A percentile compares a stretch with the other conserved stretches of the same genome.
These are phyloP conservation scores for Cocos nucifera DNA, from an alignment of 176 grass and related monocot species.

Conservation along the genomic window DNA sequence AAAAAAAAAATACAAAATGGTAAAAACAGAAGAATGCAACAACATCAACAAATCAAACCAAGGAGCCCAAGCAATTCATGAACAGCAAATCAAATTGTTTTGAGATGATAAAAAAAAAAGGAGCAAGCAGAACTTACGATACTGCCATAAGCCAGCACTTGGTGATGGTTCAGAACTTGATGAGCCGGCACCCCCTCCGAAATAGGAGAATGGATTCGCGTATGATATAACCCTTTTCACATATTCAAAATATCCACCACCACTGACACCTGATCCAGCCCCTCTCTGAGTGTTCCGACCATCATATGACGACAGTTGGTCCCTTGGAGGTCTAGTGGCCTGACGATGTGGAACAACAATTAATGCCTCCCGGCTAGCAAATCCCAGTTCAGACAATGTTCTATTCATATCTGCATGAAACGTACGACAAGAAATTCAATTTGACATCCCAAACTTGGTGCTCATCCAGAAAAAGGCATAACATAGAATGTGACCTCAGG, in stretches of 20 bases:
- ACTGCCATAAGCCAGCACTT: slow-evolving; percentile 25
- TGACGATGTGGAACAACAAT: slow-evolving; percentile 63
- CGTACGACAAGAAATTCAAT: no score
- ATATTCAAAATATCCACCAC: slow-evolving; percentile 56
- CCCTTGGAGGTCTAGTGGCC: slow-evolving; percentile 23
- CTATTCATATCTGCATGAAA: slow-evolving; percentile 52
- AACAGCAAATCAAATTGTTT: no score
- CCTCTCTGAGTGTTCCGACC: slow-evolving; percentile 5
- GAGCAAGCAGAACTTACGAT: slow-evolving; percentile 26
- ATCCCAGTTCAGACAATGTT: slow-evolving; percentile 57
- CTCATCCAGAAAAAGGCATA: no score
- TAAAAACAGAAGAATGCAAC: not conserved
- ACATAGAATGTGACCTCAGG: no score
- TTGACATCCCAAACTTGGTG: no score
- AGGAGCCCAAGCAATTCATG: no score
- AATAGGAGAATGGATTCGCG: slow-evolving; percentile 70
- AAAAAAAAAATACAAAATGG: not conserved
- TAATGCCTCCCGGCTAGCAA: slow-evolving; percentile 76
- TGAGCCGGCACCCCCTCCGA: slow-evolving; percentile 34
- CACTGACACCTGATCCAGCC: slow-evolving; percentile 16
- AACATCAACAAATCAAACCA: no score
- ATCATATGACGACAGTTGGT: slow-evolving; percentile 22
- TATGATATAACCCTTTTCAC: slow-evolving; percentile 53
- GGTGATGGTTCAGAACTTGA: slow-evolving; percentile 25
- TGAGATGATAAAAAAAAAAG: no score